These are phyloP conservation scores for Suhomyces panamericanus DNA, from an alignment of 1,139 yeast species.

Conservation along the genomic window DNA sequence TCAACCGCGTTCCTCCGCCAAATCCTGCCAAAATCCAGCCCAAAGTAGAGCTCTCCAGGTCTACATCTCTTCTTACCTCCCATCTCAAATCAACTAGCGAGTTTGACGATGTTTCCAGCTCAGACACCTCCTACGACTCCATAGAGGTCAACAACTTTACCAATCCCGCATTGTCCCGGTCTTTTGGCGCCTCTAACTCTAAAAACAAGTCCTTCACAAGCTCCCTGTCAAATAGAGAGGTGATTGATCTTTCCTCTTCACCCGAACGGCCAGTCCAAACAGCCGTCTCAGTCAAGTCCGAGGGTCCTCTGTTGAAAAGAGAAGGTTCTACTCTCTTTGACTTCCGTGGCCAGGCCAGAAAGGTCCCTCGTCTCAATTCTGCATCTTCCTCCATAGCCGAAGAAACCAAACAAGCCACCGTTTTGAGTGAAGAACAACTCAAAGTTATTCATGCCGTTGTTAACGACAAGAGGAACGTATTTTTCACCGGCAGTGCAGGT, in stretches of 20 bases:
- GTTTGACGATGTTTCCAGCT: conserved; percentile 18
- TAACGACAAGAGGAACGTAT: conserved; percentile 52
- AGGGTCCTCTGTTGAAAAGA: conserved; percentile 2
- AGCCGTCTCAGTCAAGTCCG: neutral
- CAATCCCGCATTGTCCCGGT: conserved; percentile 14
- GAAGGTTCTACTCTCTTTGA: conserved; percentile 1
- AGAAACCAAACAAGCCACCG: conserved; percentile 4
- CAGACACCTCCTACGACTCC: conserved; percentile 19
- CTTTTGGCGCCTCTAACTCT: conserved; percentile 6
- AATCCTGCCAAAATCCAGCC: conserved; percentile 4
- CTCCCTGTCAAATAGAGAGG: neutral
- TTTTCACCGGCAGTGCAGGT: conserved; percentile 83
- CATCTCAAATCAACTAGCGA: conserved; percentile 13
- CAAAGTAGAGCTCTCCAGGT: conserved; percentile 11
- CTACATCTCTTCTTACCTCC: conserved; percentile 12
- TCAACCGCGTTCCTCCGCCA: conserved; percentile 6
- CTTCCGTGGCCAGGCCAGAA: conserved; percentile 23
- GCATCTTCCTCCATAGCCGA: conserved; percentile 2
- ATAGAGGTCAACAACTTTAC: conserved; percentile 19
- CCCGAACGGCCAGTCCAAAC: neutral
- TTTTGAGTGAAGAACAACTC: conserved; percentile 59
- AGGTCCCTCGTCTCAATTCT: conserved; percentile 17
- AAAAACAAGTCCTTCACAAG: conserved; percentile 1
- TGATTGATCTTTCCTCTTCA: conserved; percentile 3
- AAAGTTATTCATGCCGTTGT: conserved; percentile 67